Conservation (phyloP, 768 basidiomycete genomes). For the Trametes cinnabarina region DNA sequence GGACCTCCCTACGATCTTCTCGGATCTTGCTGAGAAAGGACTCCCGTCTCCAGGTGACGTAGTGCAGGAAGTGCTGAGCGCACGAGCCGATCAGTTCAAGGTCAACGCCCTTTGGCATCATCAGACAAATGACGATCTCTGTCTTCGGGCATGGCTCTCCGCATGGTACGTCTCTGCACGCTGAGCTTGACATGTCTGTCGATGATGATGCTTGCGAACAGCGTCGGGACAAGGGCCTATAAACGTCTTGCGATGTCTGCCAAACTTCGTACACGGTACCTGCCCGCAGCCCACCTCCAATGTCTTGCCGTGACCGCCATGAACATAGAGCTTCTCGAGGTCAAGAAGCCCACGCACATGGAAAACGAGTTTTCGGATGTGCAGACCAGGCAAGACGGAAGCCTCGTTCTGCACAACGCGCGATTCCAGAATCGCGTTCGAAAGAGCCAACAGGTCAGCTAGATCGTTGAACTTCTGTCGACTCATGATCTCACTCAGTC, state of each 20-base stretch:
- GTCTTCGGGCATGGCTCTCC: constrained; percentile 40
- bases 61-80: constrained; percentile 19
- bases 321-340: constrained; percentile 35
- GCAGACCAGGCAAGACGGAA: constrained; percentile 22
- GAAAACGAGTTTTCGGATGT: constrained; percentile 35
- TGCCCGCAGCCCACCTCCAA: constrained; percentile 29
- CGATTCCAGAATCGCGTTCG: constrained; percentile 43
- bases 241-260: not conserved
- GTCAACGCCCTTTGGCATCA: constrained; percentile 36
- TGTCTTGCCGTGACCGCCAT: constrained; percentile 31
- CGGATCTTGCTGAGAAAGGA: constrained; percentile 13
- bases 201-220: constrained; percentile 16
- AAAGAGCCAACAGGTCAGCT: constrained; percentile 34
- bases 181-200: too few relatives aligned
- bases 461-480: too few relatives aligned
- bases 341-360: constrained; percentile 32
- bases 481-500: too few relatives aligned
- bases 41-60: constrained; percentile 29
- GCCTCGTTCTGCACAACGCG: constrained; percentile 34
- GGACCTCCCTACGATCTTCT: not conserved
- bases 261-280: constrained; percentile 16
- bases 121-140: constrained; percentile 27
- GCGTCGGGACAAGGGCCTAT: constrained; percentile 23
- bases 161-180: constrained; percentile 16
- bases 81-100: not conserved